These are phyloP conservation scores for Euptelea pleiosperma DNA, from an alignment of 164 flowering plant genomes.

Conservation along the genomic window DNA sequence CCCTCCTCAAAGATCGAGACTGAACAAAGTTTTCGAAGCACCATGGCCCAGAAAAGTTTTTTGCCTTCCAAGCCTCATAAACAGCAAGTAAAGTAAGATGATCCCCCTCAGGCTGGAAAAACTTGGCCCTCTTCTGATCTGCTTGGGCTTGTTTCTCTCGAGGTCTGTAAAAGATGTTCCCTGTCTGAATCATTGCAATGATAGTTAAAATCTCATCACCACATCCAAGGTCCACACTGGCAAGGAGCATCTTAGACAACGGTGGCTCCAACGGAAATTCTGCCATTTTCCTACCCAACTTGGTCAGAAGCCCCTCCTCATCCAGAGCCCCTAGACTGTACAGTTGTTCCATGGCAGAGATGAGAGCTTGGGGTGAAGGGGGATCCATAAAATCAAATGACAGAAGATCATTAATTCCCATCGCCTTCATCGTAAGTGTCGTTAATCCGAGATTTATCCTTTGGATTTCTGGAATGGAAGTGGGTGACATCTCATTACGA, in stretches of 20 bases:
- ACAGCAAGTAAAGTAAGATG: conserved; percentile 89
- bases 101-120: conserved; percentile 94
- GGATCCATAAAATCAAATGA: conserved; percentile 97
- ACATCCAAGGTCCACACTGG: conserved; percentile 91
- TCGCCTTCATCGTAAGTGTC: conserved; percentile 76
- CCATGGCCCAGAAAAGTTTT: conserved; percentile 90
- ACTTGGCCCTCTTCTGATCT: conserved; percentile 84
- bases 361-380: conserved; percentile 91
- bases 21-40: conserved; percentile 92
- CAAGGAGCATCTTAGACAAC: conserved; percentile 81
- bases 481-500: conserved; percentile 90
- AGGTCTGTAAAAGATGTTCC: conserved; percentile 81
- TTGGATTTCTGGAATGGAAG: conserved; percentile 82
- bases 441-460: conserved; percentile 80
- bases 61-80: conserved; percentile 94
- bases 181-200: conserved; percentile 89
- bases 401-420: conserved; percentile 91
- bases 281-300: conserved; percentile 92
- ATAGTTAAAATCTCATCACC: conserved; percentile 89
- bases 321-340: conserved; percentile 89
- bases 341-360: conserved; percentile 90
- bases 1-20: conserved; percentile 86
- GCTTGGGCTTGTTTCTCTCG: conserved; percentile 94
- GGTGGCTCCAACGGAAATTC: conserved; percentile 94
- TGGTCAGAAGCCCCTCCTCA: conserved; percentile 89